A percentile compares a stretch with the other conserved stretches of the same genome.
Conservation (phyloP, 768 basidiomycete species). For the Pluteus cervinus region DNA sequence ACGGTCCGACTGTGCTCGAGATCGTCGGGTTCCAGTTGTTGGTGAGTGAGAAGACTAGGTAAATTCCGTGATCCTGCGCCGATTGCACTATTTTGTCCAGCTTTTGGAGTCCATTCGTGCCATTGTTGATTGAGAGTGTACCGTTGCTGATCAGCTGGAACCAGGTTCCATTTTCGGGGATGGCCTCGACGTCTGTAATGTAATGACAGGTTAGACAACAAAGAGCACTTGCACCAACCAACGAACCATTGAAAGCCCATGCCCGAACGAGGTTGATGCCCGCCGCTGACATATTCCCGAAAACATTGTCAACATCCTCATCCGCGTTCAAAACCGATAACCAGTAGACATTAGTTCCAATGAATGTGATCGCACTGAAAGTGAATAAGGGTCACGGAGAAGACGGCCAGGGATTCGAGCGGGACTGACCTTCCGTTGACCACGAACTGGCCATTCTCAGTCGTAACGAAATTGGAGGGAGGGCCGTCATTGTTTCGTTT, state of each 20-base stretch:
- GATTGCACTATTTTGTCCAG: conserved; percentile 51
- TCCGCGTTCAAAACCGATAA: conserved; percentile 45
- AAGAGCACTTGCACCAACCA: conserved; percentile 2
- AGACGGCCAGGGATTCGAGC: background rate
- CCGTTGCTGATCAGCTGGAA: conserved; percentile 56
- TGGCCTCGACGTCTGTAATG: conserved; percentile 39
- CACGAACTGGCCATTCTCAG: conserved; percentile 37
- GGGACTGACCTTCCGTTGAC: conserved; percentile 47
- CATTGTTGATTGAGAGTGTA: conserved; percentile 47
- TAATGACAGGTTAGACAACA: conserved; percentile 1
- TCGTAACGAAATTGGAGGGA: conserved; percentile 37
- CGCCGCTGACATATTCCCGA: conserved; percentile 49
- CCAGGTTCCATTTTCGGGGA: conserved; percentile 55
- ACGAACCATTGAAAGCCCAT: conserved; percentile 68
- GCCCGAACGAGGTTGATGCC: conserved; percentile 57
- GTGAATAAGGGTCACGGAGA: conserved; percentile 4
- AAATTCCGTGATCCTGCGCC: conserved; percentile 49
- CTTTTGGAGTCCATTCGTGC: conserved; percentile 56
- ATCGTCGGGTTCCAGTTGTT: conserved; percentile 53
- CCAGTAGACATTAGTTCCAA: conserved; percentile 67
- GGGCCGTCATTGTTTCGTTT: conserved; percentile 19
- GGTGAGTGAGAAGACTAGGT: conserved; percentile 49
- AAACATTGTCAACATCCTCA: conserved; percentile 50
- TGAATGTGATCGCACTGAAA: conserved; percentile 20
- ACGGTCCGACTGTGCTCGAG: conserved; percentile 11